A percentile compares a stretch with the other conserved stretches of the same genome.
Evolutionary conservation across 176 grass and related monocot species (phyloP).

Genomic region (Themeda triandra): DNA sequence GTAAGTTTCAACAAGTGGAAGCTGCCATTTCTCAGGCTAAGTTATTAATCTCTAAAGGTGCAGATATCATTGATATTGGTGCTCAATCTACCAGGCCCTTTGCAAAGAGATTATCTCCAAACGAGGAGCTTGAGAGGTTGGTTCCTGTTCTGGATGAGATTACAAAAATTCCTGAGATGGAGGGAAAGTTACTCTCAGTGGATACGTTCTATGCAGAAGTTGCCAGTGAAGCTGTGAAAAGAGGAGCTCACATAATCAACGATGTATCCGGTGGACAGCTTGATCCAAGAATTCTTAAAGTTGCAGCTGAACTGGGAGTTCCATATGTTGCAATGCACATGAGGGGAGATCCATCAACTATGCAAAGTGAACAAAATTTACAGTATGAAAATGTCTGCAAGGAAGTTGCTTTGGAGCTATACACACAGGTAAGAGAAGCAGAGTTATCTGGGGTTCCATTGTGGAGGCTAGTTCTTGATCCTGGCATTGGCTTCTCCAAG

Average conservation of each 20-base stretch:
- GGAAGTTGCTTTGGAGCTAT: conserved; percentile 78
- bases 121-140: conserved; percentile 73
- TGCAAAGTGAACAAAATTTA: conserved; percentile 82
- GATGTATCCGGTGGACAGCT: conserved; percentile 79
- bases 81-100: conserved; percentile 91
- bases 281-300: conserved; percentile 68
- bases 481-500: conserved; percentile 91
- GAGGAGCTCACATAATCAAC: conserved; percentile 75
- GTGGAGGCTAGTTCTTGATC: conserved; percentile 90
- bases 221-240: conserved; percentile 71
- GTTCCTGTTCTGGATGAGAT: conserved; percentile 68
- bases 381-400: conserved; percentile 67
- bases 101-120: conserved; percentile 65
- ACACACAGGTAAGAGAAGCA: conserved; percentile 46
- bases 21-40: conserved; percentile 60
- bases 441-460: conserved; percentile 79
- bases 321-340: conserved; percentile 89
- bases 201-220: conserved; percentile 93
- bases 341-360: conserved; percentile 80
- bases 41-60: conserved; percentile 74
- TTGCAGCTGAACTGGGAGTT: conserved; percentile 70
- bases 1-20: conserved; percentile 64
- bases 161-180: conserved; percentile 55
- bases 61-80: conserved; percentile 91
- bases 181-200: conserved; percentile 72